Conservation (phyloP, 208 protist genomes). For the Blastocrithidia nonstop region DNA sequence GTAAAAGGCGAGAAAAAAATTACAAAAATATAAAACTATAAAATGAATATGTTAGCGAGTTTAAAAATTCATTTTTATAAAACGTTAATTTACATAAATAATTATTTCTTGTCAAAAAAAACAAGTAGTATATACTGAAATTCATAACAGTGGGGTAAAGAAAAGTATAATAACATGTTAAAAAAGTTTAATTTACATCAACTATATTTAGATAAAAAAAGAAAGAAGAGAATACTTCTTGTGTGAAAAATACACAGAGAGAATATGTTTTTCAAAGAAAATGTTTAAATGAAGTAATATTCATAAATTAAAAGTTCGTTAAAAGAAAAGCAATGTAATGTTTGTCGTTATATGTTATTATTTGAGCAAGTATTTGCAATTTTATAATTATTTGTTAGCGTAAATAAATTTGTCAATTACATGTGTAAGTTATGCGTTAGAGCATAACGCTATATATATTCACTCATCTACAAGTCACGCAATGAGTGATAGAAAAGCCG, state of each 20-base stretch:
- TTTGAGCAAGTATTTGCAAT: too few relatives aligned
- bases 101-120: neutral
- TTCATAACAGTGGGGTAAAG: neutral
- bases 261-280: neutral
- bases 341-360: too few relatives aligned
- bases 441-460: too few relatives aligned
- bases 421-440: too few relatives aligned
- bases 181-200: neutral
- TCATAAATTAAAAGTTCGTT: neutral
- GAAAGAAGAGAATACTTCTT: neutral
- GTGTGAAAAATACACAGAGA: conserved; percentile 2
- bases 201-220: neutral
- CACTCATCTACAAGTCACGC: too few relatives aligned
- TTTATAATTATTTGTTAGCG: too few relatives aligned
- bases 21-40: conserved; percentile 14
- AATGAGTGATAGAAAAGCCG: too few relatives aligned
- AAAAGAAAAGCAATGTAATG: neutral
- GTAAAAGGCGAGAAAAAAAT: conserved; percentile 5
- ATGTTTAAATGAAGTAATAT: neutral
- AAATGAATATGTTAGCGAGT: conserved; percentile 1
- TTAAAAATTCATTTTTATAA: conserved; percentile 5
- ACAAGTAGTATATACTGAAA: neutral
- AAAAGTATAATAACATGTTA: neutral
- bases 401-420: too few relatives aligned
- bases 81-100: conserved; percentile 1